Base-by-base conservation (phyloP, 768 basidiomycete species). In the Boletus speciosus region DNA sequence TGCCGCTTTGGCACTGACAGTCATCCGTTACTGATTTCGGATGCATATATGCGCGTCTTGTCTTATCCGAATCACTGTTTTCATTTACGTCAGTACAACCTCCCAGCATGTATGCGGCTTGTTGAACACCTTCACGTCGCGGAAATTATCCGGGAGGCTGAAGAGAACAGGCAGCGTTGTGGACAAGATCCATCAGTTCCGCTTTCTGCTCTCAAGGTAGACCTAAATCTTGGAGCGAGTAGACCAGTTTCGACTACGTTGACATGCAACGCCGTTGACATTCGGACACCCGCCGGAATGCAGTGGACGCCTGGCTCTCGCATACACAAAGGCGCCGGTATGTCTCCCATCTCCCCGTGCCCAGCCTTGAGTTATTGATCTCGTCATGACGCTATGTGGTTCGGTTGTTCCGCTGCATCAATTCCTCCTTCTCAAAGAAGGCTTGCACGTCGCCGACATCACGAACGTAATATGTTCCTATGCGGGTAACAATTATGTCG, bases 61-160 rank as follows among this genome's bases (percentile, higher is more conserved):
- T 37, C 3, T 37, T 6, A 27, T 46, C 29, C 4, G n/a, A 36
- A 37, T 6, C 16, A 23, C 16, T 16, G 29, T 48, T 14, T 44
- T 31, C 25, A 4, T 38, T 21, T 6, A 15, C 15, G 37, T 32
- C 49, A 89, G 85, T 89, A 88, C 61, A 85, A 88, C 62, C 74
- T 90, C 16, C 86, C 89, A 0, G 81, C 86, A 5, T 89, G 86
- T 63, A 74, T 91, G 68, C 82, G 88, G 19, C 75, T 90, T 32
- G 66, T 90, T 15, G 88, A 90, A 65, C 83, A 85, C 4, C 79
- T 86, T 1, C 84, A 90, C 62, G 77, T 82, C 27, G 78, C 80
- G 7, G 89, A 91, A 64, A 80, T 90, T 14, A 73, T 91, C 1
- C 79, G 84, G 10, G 84, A 82, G 51, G 82, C 83, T 14, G 86